Evolutionary conservation across 2,329 filamentous ascomycete species (phyloP).

Genomic region (Calonectria pteridis): DNA sequence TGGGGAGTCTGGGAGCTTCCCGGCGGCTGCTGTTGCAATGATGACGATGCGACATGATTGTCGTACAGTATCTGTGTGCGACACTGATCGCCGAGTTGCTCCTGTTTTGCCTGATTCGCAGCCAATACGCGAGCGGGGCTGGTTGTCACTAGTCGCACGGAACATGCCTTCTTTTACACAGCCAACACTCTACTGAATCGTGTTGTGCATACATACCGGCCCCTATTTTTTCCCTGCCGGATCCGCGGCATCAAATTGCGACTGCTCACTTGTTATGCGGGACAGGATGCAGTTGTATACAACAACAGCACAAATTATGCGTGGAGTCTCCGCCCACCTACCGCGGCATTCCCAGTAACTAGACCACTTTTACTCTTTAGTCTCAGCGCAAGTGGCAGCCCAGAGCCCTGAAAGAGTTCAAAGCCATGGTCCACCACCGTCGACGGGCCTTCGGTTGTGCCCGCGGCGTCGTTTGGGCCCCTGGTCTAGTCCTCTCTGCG

Average conservation of each 20-base stretch:
- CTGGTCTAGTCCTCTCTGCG: slow-evolving; percentile 12
- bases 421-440: slow-evolving; percentile 7
- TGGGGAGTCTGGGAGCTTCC: neutral
- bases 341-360: slow-evolving; percentile 4
- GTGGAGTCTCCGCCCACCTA: neutral
- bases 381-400: slow-evolving; percentile 21
- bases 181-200: neutral
- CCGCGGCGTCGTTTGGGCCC: slow-evolving; percentile 27
- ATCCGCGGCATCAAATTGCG: neutral
- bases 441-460: slow-evolving; percentile 24
- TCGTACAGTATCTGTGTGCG: neutral
- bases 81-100: neutral
- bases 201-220: neutral
- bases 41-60: neutral
- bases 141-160: neutral
- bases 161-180: neutral
- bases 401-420: neutral
- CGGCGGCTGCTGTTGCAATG: neutral
- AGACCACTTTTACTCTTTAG: slow-evolving; percentile 5
- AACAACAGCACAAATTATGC: neutral
- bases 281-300: neutral
- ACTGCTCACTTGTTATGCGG: neutral
- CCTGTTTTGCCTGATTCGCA: neutral
- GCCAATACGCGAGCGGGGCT: neutral
- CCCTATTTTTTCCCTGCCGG: neutral